Base-by-base conservation (phyloP, 257 asterid species). In the Eucommia ulmoides region DNA sequence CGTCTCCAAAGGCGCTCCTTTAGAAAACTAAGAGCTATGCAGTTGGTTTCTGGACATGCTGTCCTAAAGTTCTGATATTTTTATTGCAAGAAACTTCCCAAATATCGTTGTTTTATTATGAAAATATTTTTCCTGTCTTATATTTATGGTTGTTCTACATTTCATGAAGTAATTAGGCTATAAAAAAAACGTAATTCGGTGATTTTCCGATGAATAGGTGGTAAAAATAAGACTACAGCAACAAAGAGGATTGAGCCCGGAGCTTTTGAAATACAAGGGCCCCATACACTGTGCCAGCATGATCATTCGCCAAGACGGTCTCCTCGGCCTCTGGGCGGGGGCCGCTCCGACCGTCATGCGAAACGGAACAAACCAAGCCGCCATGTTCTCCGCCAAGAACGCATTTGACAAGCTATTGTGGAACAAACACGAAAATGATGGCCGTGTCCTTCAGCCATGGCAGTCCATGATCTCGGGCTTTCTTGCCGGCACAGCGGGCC, bases 291-390 rank as follows among this genome's bases (percentile, higher is more conserved):
- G 97, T 71, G 95, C 94, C 45, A 66, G 72, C 41, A 50, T 56
- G 50, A 84, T 84, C 50, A 29, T 84, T 55, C 77, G 69, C n/a
- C 95, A 88, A 72, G 97, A 88, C 64, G 98, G 98, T 45, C 2
- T 89, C 7, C 67, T 65, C 18, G 96, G 96, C 59, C 81, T 89
- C 26, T 89, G 98, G 98, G 78, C 96, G 0, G 98, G 98, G 44
- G 96, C 94, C 19, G 59, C 94, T 56, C 98, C 98, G 52, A 89
- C 98, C 2, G 83, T 85, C 45, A 89, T 89, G 96, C 98, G 98
- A 35, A 89, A 89, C 23, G 98, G 98, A 56, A 89, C 93, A 0
- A 89, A 89, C 68, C 98, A 89, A 56, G 98, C 98, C 0, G 98
- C 96, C 38, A 89, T 89, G 98, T 89, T 89, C 51, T 63, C 92